Base-by-base conservation (phyloP, 129 eudicot species). In the Flaveria sonorensis region DNA sequence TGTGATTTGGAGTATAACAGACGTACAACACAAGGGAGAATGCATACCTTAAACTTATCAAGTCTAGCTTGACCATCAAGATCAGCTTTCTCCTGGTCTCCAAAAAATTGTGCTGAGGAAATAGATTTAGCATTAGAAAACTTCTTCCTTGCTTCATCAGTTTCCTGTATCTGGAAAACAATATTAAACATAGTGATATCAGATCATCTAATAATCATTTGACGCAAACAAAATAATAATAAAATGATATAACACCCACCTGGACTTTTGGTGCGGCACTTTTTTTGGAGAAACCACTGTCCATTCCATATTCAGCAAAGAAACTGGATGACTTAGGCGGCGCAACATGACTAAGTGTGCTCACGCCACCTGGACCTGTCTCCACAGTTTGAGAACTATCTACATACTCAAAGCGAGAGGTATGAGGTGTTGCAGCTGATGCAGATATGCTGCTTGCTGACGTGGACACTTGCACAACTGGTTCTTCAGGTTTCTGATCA, bases 81-180 rank as follows among this genome's bases (percentile, higher is more conserved):
- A 19, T 85, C 91, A 60, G 81, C 83, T 69, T 74, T 81, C 77
- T 75, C 74, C 82, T 89, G 92, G 79, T 85, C 91, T 46, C 96
- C 97, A 60, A 87, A 89, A 81, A 57, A 92, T 81, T 92, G 97
- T 45, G 90, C 86, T 3, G 97, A 92, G 15, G 97, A 92, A 24
- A 92, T 92, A 2, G 97, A 89, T 77, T 89, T 92, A 42, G 96
- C 97, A 84, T 92, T 92, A 48, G 96, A 81, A 81, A 92, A 92
- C 86, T 92, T 92, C 85, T 89, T 87, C 76, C 97, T 85, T 72
- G 97, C 97, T 83, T 92, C 97, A 74, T 92, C 97, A 50, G 91
- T 87, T 87, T 92, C 97, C 80, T 88, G 85, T 61, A 86, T 70
- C 97, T 92, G 86, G 6, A 72, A 15, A 77, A 78, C 18, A 61